Evolutionary conservation across 148 eudicot genomes (phyloP), one percentile per base, ranked within the genome.

Genomic region (Rhododendron vialii): DNA sequence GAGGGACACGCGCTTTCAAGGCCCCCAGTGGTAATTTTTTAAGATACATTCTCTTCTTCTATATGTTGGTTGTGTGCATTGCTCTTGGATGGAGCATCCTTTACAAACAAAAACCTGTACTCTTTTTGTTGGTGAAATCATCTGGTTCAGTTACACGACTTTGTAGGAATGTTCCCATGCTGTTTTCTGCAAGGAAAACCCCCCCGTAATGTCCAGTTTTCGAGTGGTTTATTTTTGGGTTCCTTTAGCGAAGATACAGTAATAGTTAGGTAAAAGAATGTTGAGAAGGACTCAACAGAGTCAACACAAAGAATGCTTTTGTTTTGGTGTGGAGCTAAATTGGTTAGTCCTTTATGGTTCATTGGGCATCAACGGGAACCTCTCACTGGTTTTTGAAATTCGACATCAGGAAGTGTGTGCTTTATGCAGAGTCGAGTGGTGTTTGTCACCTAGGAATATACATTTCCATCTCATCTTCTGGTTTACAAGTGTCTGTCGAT

Each of bases 1-100:
- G 99, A 97, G 90, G 99, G 99, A 78, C 99, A 97, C 84, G 95
- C 98, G 82, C 98, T 97, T 90, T 97, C 99, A 85, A 95, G 98
- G 88, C 99, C 98, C 65, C 92, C 99, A 55, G 84, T 89, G 95
- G 99, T 97, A 94, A 90, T 15, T 84, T 55, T 57, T 71, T 7
- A 24, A 24, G 75, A 33, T 73, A 47, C 47, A 53, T 53, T 55
- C 63, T 22, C 51, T 14, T 71, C 69, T 75, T 75, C 9, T 63
- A 2, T 38, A 38, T 41, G 33, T 14, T 38, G 26, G n/a, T 61
- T 82, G 74, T 4, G 41, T 14, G 73, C 33, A 82, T 33, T 81
- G 83, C 67, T 33, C 17, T 48, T 79, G 80, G 55, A 79, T 45
- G 57, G 17, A 47, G 33, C 61, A 50, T 80, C 59, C 82, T 80